phyloP scores from a whole-genome alignment of 2,329 filamentous ascomycete species.

The Phaeophleospora eucalypticola region DNA sequence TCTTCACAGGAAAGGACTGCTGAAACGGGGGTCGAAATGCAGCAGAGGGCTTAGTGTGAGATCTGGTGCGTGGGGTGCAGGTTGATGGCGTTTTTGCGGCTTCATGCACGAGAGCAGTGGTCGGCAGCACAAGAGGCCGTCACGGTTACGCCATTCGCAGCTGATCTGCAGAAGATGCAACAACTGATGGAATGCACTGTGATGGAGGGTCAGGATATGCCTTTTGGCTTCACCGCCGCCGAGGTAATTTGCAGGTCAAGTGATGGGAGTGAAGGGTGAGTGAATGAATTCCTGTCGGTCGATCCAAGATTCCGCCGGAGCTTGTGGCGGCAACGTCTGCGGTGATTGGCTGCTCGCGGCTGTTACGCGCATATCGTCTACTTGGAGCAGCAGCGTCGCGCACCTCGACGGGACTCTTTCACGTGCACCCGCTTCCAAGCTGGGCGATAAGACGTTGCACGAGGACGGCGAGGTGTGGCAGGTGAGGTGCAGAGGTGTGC shows the following conservation, averaged over 20 bases:
- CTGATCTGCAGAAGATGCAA: not conserved
- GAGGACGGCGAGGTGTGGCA: not conserved
- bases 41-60: not conserved
- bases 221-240: not conserved
- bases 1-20: not conserved
- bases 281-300: too few relatives aligned
- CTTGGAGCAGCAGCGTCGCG: too few relatives aligned
- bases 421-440: not conserved
- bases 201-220: too few relatives aligned
- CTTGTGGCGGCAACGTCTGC: not conserved
- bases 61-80: too few relatives aligned
- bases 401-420: too few relatives aligned
- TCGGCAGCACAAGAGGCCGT: not conserved
- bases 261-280: too few relatives aligned
- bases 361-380: too few relatives aligned
- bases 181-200: not conserved
- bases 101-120: not conserved
- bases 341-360: not conserved
- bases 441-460: not conserved
- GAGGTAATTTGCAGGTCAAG: too few relatives aligned
- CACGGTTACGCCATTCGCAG: not conserved
- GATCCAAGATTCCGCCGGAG: not conserved
- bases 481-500: not conserved
- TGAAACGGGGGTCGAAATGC: not conserved
- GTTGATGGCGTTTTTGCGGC: too few relatives aligned